A percentile compares a stretch with the other conserved stretches of the same genome.
phyloP scores from a whole-genome alignment of 768 basidiomycete species.

The Trametes villosa region DNA sequence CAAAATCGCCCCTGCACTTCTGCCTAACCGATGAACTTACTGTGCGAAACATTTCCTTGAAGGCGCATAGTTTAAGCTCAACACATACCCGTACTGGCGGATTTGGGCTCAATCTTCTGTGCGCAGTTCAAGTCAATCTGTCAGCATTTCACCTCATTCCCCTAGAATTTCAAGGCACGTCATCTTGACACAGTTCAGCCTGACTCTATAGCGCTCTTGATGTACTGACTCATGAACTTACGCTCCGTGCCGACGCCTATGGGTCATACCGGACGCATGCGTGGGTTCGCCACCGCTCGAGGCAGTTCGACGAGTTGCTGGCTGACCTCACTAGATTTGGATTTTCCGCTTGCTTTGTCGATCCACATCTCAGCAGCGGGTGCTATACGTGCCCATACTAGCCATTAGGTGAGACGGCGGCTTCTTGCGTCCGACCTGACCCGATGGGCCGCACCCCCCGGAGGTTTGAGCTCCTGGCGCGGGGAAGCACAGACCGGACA shows the following conservation, averaged over 20 bases:
- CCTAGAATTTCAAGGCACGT: not conserved
- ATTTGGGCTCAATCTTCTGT: not conserved
- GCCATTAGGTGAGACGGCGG: not conserved
- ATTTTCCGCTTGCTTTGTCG: too few relatives aligned
- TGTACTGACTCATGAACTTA: too few relatives aligned
- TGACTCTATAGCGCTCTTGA: too few relatives aligned
- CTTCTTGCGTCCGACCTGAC: not conserved
- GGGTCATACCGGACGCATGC: too few relatives aligned
- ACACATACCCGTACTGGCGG: too few relatives aligned
- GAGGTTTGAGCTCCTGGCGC: not conserved
- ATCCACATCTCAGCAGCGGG: not conserved
- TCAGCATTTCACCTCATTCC: not conserved
- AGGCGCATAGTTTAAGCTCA: too few relatives aligned
- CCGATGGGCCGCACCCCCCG: not conserved
- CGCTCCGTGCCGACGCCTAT: too few relatives aligned
- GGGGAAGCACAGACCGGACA: not conserved
- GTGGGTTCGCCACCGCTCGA: too few relatives aligned
- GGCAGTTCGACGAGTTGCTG: too few relatives aligned
- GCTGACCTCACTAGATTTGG: too few relatives aligned
- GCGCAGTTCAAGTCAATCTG: too few relatives aligned
- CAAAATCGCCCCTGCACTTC: not conserved
- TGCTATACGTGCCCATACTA: not conserved
- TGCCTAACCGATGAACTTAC: not conserved
- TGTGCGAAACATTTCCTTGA: too few relatives aligned
- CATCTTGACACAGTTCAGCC: not conserved